Base-by-base conservation (phyloP, 345 rosid species). In the Citrus unshiu region DNA sequence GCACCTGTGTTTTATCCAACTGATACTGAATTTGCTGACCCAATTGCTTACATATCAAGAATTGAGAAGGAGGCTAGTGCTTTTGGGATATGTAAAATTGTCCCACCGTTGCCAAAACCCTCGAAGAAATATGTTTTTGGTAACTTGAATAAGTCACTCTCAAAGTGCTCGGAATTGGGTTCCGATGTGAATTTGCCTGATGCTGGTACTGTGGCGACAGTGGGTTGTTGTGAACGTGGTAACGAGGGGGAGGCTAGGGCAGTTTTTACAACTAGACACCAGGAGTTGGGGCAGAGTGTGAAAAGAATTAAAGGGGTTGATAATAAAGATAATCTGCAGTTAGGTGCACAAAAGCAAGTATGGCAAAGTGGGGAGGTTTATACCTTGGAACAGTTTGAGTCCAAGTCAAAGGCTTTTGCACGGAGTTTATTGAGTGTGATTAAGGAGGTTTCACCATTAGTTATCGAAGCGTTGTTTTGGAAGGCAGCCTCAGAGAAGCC, bases 361-460 rank as follows among this genome's bases (percentile, higher is more conserved):
- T 97, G 99, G 99, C 98, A 97, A 81, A 97, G 98, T 88, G 99
- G 99, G 70, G 95, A 91, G 75, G 83, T 85, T 35, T 97, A 97
- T 80, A 94, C 99, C 0, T 88, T 97, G 90, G 99, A 97, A 61
- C 96, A 93, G 91, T 94, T 97, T 78, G 98, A 94, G 83, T 77
- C 90, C 0, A 97, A 94, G 89, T 91, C 98, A 0, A 97, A 79
- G 89, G 86, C 88, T 78, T 93, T 94, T 83, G 92, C 91, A 4
- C 87, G 86, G 79, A 88, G 89, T 80, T 73, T 86, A n/a, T 81
- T 97, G 84, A 91, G 98, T 77, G 71, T 79, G 80, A 24, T 86
- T 34, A 94, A 89, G 88, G 98, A 97, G 80, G 92, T 87, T 62
- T 83, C 93, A 43, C 95, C 98, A 0, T 85, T 89, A 82, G 91